phyloP scores from a whole-genome alignment of 139 green algal species.

The Mychonastes homosphaera region DNA sequence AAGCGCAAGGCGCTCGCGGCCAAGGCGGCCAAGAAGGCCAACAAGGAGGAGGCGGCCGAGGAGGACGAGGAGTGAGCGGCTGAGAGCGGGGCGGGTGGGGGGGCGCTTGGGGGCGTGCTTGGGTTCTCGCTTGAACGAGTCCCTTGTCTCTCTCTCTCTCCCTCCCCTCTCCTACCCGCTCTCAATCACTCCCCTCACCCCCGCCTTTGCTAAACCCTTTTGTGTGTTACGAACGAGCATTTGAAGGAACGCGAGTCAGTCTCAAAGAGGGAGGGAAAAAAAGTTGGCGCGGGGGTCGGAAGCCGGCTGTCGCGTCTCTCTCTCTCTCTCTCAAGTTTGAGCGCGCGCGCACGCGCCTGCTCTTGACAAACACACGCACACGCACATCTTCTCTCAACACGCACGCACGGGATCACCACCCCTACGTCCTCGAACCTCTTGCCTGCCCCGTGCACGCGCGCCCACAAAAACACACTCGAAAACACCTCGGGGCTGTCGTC shows the following conservation, averaged over 20 bases:
- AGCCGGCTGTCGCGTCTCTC: too few relatives aligned
- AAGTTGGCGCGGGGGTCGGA: too few relatives aligned
- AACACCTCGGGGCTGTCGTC: too few relatives aligned
- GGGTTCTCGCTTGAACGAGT: too few relatives aligned
- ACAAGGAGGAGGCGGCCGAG: conserved; percentile 17
- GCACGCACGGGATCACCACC: background rate
- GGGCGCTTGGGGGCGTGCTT: too few relatives aligned
- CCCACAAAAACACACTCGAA: too few relatives aligned
- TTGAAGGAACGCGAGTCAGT: too few relatives aligned
- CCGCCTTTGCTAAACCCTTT: background rate
- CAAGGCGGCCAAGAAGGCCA: too few relatives aligned
- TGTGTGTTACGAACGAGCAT: too few relatives aligned
- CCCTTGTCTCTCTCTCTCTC: background rate
- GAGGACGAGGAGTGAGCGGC: conserved; percentile 19
- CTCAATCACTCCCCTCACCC: background rate
- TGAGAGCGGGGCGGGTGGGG: conserved; percentile 3
- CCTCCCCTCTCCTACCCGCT: background rate
- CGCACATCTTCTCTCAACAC: background rate
- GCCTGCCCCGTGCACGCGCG: too few relatives aligned
- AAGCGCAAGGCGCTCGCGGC: conserved; percentile 64
- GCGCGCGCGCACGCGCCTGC: background rate
- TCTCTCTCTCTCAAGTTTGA: background rate
- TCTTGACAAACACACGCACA: background rate
- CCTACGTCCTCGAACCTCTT: too few relatives aligned
- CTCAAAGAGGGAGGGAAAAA: too few relatives aligned